phyloP scores from a whole-genome alignment of 106 monocot species.

The Triglochin maritima region DNA sequence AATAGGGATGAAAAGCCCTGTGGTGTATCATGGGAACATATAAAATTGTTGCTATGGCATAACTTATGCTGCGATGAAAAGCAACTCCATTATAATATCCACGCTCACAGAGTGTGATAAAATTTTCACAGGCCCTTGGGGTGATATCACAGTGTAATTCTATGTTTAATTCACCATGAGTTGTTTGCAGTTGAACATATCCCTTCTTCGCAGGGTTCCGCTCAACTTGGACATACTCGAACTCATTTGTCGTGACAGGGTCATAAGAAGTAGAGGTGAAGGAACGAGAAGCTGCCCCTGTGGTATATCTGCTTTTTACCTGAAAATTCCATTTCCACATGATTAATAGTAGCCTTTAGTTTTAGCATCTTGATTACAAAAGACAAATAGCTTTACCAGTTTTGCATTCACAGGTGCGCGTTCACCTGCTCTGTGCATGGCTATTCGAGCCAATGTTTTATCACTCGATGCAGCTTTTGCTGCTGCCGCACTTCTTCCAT shows the following conservation, averaged over 20 bases:
- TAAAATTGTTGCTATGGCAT: background rate
- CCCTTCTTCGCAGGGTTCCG: constrained; percentile 95
- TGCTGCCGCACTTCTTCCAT: constrained; percentile 88
- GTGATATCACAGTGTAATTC: constrained; percentile 95
- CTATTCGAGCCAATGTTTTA: constrained; percentile 78
- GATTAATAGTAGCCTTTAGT: background rate
- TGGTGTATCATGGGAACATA: background rate
- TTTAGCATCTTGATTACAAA: background rate
- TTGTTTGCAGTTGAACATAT: constrained; percentile 94
- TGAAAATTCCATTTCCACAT: constrained; percentile 10
- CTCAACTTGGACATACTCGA: constrained; percentile 88
- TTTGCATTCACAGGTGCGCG: constrained; percentile 80
- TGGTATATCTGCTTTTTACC: constrained; percentile 87
- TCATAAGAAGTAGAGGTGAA: constrained; percentile 96
- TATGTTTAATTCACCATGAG: constrained; percentile 85
- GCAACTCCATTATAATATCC: constrained; percentile 83
- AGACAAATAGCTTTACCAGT: constrained; percentile 33
- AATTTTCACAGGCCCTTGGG: constrained; percentile 91
- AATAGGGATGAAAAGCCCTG: background rate
- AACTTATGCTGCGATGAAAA: constrained; percentile 96
- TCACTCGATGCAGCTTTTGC: constrained; percentile 80
- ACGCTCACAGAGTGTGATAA: constrained; percentile 91
- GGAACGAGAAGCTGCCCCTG: constrained; percentile 88
- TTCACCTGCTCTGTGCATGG: constrained; percentile 94
- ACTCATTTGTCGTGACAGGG: constrained; percentile 90